Evolutionary conservation across 2,329 filamentous ascomycete genomes (phyloP).

Genomic region (Fusarium longipes): DNA sequence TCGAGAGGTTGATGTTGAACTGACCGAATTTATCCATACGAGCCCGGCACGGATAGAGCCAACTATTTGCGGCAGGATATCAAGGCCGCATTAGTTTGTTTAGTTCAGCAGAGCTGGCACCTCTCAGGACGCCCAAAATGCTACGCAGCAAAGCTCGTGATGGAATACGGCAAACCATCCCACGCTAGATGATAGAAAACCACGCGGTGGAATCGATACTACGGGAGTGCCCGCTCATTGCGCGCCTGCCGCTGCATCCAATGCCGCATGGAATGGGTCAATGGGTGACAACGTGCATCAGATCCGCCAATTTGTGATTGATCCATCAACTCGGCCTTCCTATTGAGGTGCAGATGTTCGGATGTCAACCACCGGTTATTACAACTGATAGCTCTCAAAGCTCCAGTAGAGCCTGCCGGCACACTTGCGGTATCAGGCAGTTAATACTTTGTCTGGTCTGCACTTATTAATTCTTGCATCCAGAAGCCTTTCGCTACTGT

Average conservation of each 20-base stretch:
- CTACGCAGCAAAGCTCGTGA: slow-evolving; percentile 23
- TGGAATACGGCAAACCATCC: slow-evolving; percentile 35
- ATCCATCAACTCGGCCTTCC: slow-evolving; percentile 34
- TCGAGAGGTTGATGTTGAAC: neutral
- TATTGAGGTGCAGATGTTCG: slow-evolving; percentile 35
- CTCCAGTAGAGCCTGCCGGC: slow-evolving; percentile 12
- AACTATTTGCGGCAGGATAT: slow-evolving; percentile 30
- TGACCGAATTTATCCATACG: slow-evolving; percentile 21
- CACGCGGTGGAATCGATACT: slow-evolving; percentile 34
- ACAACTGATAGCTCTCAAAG: slow-evolving; percentile 5
- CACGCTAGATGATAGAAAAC: slow-evolving; percentile 30
- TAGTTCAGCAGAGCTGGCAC: slow-evolving; percentile 20
- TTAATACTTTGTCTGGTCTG: slow-evolving; percentile 6
- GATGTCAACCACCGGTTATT: slow-evolving; percentile 22
- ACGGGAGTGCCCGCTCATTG: slow-evolving; percentile 46
- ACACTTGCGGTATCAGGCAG: slow-evolving; percentile 9
- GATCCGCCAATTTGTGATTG: slow-evolving; percentile 18
- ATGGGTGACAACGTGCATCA: slow-evolving; percentile 30
- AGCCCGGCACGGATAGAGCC: slow-evolving; percentile 17
- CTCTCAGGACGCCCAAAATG: slow-evolving; percentile 10
- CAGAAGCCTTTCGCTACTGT: neutral
- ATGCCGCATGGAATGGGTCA: slow-evolving; percentile 29
- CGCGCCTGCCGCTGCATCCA: slow-evolving; percentile 44
- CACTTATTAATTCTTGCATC: slow-evolving; percentile 4
- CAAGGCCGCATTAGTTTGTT: slow-evolving; percentile 29